Conservation (phyloP, 2,329 filamentous ascomycete species). For the Grosmannia penicillata region DNA sequence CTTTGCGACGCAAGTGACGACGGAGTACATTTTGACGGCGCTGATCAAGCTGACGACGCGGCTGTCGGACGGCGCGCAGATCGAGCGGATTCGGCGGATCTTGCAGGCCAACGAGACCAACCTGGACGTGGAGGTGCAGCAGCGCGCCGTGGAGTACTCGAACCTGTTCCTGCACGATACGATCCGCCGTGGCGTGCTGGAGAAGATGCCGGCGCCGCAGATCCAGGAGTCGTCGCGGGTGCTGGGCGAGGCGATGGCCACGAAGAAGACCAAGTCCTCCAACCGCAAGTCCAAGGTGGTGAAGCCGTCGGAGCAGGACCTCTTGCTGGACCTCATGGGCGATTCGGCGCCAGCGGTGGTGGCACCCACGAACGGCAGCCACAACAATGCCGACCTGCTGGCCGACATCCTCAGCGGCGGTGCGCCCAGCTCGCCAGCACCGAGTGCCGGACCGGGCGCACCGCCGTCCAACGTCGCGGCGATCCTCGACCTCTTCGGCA, state of each 20-base stretch:
- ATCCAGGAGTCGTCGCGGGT: conserved; percentile 92
- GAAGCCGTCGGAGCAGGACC: conserved; percentile 80
- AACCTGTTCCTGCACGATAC: conserved; percentile 88
- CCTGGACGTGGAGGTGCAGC: conserved; percentile 88
- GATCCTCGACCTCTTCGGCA: conserved; percentile 81
- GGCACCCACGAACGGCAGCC: conserved; percentile 37
- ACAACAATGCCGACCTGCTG: conserved; percentile 76
- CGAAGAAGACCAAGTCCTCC: conserved; percentile 44
- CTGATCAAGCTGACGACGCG: conserved; percentile 90
- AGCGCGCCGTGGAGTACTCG: conserved; percentile 85
- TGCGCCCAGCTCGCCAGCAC: conserved; percentile 18
- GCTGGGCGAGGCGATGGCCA: conserved; percentile 58
- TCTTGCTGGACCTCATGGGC: conserved; percentile 86
- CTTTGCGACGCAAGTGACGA: conserved; percentile 80
- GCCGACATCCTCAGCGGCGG: conserved; percentile 75
- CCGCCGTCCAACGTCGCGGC: conserved; percentile 45
- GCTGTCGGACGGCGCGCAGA: conserved; percentile 66
- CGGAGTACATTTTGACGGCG: conserved; percentile 90
- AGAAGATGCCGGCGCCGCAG: conserved; percentile 95
- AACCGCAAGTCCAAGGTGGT: conserved; percentile 63
- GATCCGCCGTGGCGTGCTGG: conserved; percentile 76
- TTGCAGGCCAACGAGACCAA: conserved; percentile 69
- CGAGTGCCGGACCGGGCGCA: conserved; percentile 30
- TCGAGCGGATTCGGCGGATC: conserved; percentile 71
- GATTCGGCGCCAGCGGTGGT: conserved; percentile 44